Conservation (phyloP, 2,329 filamentous ascomycete genomes). For the Ophiostoma piceae region DNA sequence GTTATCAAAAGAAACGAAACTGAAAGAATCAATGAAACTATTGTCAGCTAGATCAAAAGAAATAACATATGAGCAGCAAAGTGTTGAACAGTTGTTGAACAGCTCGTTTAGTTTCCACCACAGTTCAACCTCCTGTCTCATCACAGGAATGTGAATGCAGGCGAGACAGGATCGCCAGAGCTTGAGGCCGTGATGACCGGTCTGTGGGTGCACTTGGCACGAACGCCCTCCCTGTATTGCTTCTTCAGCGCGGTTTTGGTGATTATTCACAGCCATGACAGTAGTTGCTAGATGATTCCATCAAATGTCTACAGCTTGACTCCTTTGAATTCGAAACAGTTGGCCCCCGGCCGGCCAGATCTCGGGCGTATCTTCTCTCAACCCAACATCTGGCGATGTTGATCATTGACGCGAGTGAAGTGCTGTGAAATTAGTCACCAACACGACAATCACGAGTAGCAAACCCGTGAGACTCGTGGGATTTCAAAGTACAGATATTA, state of each 20-base stretch:
- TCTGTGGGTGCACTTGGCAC: neutral
- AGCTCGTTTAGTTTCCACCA: neutral
- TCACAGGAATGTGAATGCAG: neutral
- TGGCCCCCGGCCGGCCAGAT: neutral
- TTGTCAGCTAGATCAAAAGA: no score
- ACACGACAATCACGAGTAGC: no score
- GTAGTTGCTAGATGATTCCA: neutral
- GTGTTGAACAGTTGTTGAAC: neutral
- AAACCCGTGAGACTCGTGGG: no score
- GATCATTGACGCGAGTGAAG: no score
- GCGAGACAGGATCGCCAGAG: neutral
- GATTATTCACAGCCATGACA: neutral
- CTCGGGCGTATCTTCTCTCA: neutral
- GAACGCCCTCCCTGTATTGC: slow-evolving; percentile 2
- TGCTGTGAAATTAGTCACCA: no score
- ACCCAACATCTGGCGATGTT: no score
- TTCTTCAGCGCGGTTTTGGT: neutral
- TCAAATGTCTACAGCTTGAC: neutral
- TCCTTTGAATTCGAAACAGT: neutral
- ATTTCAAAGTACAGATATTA: no score
- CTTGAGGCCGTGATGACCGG: neutral
- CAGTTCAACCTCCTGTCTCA: neutral
- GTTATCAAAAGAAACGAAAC: no score
- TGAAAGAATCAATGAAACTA: no score
- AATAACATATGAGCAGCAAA: no score